Base-by-base conservation (phyloP, 768 basidiomycete species). In the Macrolepiota fuliginosa region DNA sequence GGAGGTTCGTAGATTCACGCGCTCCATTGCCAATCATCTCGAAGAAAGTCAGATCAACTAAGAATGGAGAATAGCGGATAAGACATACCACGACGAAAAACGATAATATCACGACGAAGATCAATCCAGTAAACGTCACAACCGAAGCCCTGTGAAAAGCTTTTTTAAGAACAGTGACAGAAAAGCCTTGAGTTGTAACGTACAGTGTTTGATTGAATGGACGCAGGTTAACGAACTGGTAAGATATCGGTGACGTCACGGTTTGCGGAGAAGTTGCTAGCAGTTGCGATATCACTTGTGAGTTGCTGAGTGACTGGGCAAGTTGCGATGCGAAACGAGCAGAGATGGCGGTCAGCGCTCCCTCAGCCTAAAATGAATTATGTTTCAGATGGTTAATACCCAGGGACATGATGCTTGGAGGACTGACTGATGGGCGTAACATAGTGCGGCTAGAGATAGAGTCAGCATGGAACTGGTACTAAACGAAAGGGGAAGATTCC, bases 171-270 rank as follows among this genome's bases (percentile, higher is more conserved):
- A 42, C 52, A n/a, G 12, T 17, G 35, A 36, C 10, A n/a, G 1
- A 40, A 49, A 13, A 19, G 17, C 19, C 27, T 32, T n/a, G 2
- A 32, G 13, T 6, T 13, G 17, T 7, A 3, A 73, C 83, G 12
- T 72, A 87, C 84, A 83, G 81, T 29, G 86, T 81, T 12, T 80
- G 69, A 63, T 88, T 78, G 61, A 88, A 89, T 0, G 88, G 85
- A 15, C 77, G 71, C 2, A 85, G 61, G 62, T 89, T 87, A 54
- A 74, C 49, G 9, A 84, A 54, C 0, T 70, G 78, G 64, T 81
- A 88, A 37, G 68, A 73, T 5, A 87, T 67, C 1, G 88, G 86
- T 10, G 75, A 58, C 1, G 77, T 70, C 35, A 89, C 69, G 2
- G 83, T 78, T 56, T 76, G 73, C 0, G 88, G 86, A 1, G 86